Evolutionary conservation across 2,329 filamentous ascomycete genomes (phyloP), one percentile per base, ranked within the genome.

Genomic region (Cladosporium sphaerospermum): DNA sequence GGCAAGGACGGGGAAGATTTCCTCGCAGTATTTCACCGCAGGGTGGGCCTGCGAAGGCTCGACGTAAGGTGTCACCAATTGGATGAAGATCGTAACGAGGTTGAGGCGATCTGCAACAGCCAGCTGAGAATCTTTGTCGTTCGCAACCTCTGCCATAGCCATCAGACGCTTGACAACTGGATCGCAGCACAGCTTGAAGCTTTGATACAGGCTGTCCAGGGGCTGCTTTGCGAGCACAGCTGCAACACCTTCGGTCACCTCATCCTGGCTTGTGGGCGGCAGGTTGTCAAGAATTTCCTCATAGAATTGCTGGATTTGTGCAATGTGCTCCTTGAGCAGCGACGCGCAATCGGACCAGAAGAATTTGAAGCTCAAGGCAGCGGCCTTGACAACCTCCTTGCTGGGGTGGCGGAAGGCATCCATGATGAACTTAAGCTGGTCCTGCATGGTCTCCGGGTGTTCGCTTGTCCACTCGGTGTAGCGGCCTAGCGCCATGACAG

Each of bases 391-490:
- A 52, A 99, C 91, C 66, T 99, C 95, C 64, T 86, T 88, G 0
- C 91, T 96, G 40, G 84, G 82, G 54, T 92, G 88, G 59, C 89
- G 81, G 73, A 99, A 99, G 0, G 91, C 93, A 4, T 85, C 87
- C 60, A 96, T 91, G 64, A 99, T 95, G 72, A 95, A 99, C 64
- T 89, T 90, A 67, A 99, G 88, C 70, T 99, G 93, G 8, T 88
- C 80, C 69, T 96, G 88, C 8, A 99, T 78, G 43, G 92, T 95
- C 54, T 96, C 89, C 0, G 92, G 89, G 65, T 99, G 93, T 45
- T 89, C 84, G 4, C 93, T 84, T 0, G 95, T 99, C 93, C 93
- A 99, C 70, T 97, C 92, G 0, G 95, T 99, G 67, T 99, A 99
- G 57, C 93, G 82, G 36, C 90, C 93, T 18, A 99, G 80, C 3